phyloP scores from a whole-genome alignment of 345 rosid species.

The Linum tenue region DNA sequence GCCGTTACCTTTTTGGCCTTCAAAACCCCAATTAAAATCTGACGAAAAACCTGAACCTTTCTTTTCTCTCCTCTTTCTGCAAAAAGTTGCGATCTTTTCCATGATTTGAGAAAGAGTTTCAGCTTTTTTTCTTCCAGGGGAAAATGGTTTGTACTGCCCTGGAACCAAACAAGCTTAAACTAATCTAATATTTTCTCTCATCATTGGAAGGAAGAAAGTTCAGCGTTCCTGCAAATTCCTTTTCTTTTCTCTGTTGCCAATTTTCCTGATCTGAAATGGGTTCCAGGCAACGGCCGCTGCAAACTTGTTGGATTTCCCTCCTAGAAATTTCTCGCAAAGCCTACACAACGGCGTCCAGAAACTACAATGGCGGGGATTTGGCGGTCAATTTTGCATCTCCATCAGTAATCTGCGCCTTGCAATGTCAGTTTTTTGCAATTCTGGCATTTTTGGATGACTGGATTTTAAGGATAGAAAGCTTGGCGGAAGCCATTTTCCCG shows the following conservation, averaged over 20 bases:
- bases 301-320: slow-evolving; percentile 37
- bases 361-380: slow-evolving; percentile 21
- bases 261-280: slow-evolving; percentile 11
- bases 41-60: not conserved
- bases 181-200: not conserved
- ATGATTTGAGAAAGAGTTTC: not conserved
- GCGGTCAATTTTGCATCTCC: slow-evolving; percentile 7
- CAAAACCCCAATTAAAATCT: not conserved
- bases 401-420: slow-evolving; percentile 16
- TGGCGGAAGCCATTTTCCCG: slow-evolving; percentile 41
- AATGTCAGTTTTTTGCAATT: slow-evolving; percentile 26
- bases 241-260: not conserved
- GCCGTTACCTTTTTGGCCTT: not conserved
- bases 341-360: slow-evolving; percentile 27
- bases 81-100: not conserved
- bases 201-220: not conserved
- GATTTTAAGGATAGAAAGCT: slow-evolving; percentile 36
- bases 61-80: not conserved
- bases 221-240: not conserved
- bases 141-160: too few relatives aligned
- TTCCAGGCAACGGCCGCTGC: slow-evolving; percentile 45
- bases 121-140: not conserved
- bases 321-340: slow-evolving; percentile 26
- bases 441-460: slow-evolving; percentile 36
- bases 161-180: too few relatives aligned